Percentiles rank a stretch among this genome's conserved stretches.
phyloP scores from a whole-genome alignment of 495 filamentous ascomycete genomes.

The Hypoxylon lienhwacheense region DNA sequence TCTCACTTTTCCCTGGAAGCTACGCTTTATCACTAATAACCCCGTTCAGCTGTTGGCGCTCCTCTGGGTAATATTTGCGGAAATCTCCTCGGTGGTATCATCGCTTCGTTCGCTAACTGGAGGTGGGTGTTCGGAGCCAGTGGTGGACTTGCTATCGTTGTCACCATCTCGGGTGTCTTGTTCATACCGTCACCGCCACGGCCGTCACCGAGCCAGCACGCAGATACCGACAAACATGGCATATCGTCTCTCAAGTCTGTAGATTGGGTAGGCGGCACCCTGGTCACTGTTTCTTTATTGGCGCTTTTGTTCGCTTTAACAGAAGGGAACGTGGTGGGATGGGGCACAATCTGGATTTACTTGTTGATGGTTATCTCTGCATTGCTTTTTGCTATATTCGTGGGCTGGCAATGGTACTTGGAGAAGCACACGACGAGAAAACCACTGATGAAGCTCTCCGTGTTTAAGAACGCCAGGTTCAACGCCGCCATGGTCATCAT shows the following conservation, averaged over 20 bases:
- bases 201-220: conserved; percentile 56
- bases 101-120: conserved; percentile 60
- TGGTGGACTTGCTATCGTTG: conserved; percentile 61
- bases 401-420: conserved; percentile 65
- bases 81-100: conserved; percentile 56
- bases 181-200: conserved; percentile 64
- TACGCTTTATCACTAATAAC: neutral
- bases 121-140: conserved; percentile 68
- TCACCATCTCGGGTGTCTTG: conserved; percentile 62
- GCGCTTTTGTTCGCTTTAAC: conserved; percentile 64
- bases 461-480: conserved; percentile 56
- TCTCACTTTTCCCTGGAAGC: neutral
- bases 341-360: conserved; percentile 66
- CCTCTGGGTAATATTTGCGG: conserved; percentile 60
- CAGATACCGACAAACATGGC: conserved; percentile 29
- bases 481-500: conserved; percentile 63
- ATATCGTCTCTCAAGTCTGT: conserved; percentile 48
- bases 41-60: conserved; percentile 53
- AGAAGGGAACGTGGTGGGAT: conserved; percentile 67
- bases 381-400: conserved; percentile 59
- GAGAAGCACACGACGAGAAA: conserved; percentile 47
- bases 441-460: conserved; percentile 63
- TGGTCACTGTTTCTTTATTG: conserved; percentile 65
- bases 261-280: conserved; percentile 65
- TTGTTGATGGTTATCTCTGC: conserved; percentile 64